Conservation (phyloP, 2,329 filamentous ascomycete genomes). For the Ceratocystis albifundus region DNA sequence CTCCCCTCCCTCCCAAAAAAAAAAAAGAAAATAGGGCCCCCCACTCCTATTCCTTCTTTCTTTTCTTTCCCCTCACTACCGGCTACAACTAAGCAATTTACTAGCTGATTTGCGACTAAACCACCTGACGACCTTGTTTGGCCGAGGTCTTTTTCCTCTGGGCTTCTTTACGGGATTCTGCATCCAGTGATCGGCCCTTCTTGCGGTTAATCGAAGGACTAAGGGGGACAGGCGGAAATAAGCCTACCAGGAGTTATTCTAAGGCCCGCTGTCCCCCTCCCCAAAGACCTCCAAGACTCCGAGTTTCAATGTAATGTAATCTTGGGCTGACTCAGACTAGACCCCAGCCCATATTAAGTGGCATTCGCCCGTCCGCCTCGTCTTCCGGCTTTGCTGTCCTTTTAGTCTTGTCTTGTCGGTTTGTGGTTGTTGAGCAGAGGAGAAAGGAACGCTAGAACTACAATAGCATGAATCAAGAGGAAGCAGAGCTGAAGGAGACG, state of each 20-base stretch:
- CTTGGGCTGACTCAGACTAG: neutral
- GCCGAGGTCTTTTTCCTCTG: neutral
- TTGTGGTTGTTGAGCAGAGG: neutral
- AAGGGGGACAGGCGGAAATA: neutral
- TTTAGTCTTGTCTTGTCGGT: neutral
- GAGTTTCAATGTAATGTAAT: slow-evolving; percentile 2
- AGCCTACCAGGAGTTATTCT: neutral
- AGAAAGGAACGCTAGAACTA: neutral
- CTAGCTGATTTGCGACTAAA: slow-evolving; percentile 1
- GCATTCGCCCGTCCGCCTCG: neutral
- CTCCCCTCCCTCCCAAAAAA: neutral
- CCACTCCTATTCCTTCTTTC: slow-evolving; percentile 9
- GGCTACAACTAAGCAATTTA: too few species aligned
- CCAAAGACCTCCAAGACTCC: neutral
- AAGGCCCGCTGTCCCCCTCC: neutral
- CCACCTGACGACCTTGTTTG: neutral
- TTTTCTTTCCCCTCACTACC: neutral
- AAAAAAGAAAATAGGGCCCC: neutral
- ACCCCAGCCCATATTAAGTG: neutral
- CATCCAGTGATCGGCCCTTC: slow-evolving; percentile 7
- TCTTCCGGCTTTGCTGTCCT: neutral
- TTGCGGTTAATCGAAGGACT: slow-evolving; percentile 7
- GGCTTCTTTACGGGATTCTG: neutral
- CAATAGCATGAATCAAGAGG: neutral
- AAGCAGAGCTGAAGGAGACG: neutral